Evolutionary conservation across 768 basidiomycete species (phyloP), one percentile per base, ranked within the genome.

Genomic region (Auricularia cornea): DNA sequence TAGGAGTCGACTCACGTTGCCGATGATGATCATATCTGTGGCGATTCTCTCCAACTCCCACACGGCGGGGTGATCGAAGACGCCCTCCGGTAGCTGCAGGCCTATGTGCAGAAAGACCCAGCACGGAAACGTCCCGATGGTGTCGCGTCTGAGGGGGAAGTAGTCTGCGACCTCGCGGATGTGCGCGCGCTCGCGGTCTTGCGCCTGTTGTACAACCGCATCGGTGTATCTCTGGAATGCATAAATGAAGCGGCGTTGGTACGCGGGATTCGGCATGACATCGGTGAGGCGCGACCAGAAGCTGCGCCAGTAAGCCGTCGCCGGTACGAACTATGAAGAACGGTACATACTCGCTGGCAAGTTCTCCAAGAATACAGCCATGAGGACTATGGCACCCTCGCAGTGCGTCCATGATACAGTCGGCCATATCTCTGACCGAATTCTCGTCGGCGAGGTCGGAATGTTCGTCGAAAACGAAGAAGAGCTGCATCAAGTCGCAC

Each of bases 401-500:
- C 31, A 83, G 62, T 1, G 76, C 77, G 62, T 79, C 76, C 66
- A 80, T 75, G 20, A 78, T 72, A 10, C 75, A 69, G n/a, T 73
- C 68, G 0, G 71, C 76, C 40, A 73, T 68, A 3, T 67, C 32
- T 2, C 70, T 72, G 8, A 75, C 80, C 3, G 66, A 74, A 0
- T 68, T 31, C 0, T 67, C 72, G 32, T 72, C 65, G 0, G 72
- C 72, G 20, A 75, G 70, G 69, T 85, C 84, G 4, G 81, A 77
- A 63, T 79, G 76, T 66, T 82, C 80, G 66, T 84, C 83, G 67
- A 79, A 74, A 38, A 83, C 63, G 66, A 80, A 83, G 67, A 81
- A 75, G 4, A 83, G 64, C 38, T 80, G 76, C 80, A 84, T 83
- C 59, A 83, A 68, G 62, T 84, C 82, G 61, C 81, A 80, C 16